Percentiles rank a stretch among this genome's conserved stretches.
phyloP scores from a whole-genome alignment of 495 filamentous ascomycete species.

The Filosporella fistucella region DNA sequence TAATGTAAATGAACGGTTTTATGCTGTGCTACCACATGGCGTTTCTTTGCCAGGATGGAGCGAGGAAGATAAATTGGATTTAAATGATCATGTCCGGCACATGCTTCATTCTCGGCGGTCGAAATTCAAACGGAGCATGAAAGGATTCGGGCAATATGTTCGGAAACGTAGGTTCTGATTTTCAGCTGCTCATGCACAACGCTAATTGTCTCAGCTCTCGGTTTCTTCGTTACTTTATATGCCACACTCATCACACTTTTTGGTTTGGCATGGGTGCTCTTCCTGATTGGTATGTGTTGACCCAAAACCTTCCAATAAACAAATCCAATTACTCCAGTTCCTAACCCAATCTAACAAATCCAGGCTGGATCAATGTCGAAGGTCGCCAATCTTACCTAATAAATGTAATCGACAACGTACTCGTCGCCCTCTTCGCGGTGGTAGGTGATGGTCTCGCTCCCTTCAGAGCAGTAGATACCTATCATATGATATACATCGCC shows the following conservation, averaged over 20 bases:
- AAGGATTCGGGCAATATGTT: conserved; percentile 70
- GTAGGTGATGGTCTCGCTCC: conserved; percentile 75
- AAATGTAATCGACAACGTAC: conserved; percentile 70
- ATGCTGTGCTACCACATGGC: conserved; percentile 61
- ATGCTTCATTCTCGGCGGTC: conserved; percentile 74
- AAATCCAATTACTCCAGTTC: too few species aligned
- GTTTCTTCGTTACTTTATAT: conserved; percentile 73
- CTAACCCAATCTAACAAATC: background rate
- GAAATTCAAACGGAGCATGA: conserved; percentile 70
- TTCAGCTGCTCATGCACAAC: background rate
- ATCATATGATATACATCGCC: conserved; percentile 43
- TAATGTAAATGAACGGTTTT: conserved; percentile 36
- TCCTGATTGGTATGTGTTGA: conserved; percentile 54
- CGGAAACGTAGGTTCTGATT: conserved; percentile 39
- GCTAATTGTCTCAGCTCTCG: conserved; percentile 42
- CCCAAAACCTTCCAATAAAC: background rate
- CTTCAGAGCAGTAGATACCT: conserved; percentile 73
- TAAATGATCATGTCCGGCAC: conserved; percentile 79
- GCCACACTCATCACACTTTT: conserved; percentile 78
- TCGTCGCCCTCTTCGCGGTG: conserved; percentile 73
- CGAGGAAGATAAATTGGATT: conserved; percentile 59
- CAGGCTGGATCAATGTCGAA: conserved; percentile 76
- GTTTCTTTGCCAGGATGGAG: conserved; percentile 64
- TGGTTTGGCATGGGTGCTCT: conserved; percentile 78
- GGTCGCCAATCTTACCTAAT: conserved; percentile 62